These are phyloP conservation scores for Meyerozyma carpophila DNA, from an alignment of 1,139 yeast genomes.

Conservation along the genomic window DNA sequence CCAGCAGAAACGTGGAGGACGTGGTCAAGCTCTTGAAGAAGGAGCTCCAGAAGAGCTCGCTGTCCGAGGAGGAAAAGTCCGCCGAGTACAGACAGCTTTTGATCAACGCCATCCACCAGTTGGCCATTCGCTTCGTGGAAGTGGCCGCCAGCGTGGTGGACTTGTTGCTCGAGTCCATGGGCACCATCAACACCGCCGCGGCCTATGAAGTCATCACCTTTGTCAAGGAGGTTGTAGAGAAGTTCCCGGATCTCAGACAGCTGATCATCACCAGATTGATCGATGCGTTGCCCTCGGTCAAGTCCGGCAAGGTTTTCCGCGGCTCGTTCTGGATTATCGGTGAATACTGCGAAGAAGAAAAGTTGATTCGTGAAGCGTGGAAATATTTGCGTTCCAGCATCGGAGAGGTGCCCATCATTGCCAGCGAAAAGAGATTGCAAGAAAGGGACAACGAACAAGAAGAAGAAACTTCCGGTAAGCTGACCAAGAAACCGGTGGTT, in stretches of 20 bases:
- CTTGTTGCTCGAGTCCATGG: constrained; percentile 77
- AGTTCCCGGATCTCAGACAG: constrained; percentile 75
- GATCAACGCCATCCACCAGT: constrained; percentile 82
- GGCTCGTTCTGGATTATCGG: constrained; percentile 96
- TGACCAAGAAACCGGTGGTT: constrained; percentile 58
- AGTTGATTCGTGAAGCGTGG: constrained; percentile 82
- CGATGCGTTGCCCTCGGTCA: constrained; percentile 57
- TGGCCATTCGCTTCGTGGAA: constrained; percentile 84
- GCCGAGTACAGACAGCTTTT: constrained; percentile 85
- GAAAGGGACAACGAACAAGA: constrained; percentile 30
- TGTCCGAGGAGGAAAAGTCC: constrained; percentile 68
- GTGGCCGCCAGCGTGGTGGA: constrained; percentile 92
- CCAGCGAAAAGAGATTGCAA: constrained; percentile 56
- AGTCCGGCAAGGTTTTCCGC: constrained; percentile 86
- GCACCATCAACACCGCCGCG: constrained; percentile 78
- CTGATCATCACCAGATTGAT: constrained; percentile 64
- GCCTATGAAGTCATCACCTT: constrained; percentile 86
- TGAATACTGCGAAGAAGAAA: constrained; percentile 74
- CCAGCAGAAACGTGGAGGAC: constrained; percentile 90
- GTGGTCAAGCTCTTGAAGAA: constrained; percentile 88
- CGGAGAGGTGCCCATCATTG: constrained; percentile 88
- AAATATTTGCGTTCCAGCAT: constrained; percentile 73
- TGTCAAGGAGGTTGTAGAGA: constrained; percentile 90
- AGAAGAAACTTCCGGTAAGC: constrained; percentile 21
- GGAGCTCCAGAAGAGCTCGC: constrained; percentile 71